Evolutionary conservation across 2,329 filamentous ascomycete genomes (phyloP).

Genomic region (Arachnomyces sp.): DNA sequence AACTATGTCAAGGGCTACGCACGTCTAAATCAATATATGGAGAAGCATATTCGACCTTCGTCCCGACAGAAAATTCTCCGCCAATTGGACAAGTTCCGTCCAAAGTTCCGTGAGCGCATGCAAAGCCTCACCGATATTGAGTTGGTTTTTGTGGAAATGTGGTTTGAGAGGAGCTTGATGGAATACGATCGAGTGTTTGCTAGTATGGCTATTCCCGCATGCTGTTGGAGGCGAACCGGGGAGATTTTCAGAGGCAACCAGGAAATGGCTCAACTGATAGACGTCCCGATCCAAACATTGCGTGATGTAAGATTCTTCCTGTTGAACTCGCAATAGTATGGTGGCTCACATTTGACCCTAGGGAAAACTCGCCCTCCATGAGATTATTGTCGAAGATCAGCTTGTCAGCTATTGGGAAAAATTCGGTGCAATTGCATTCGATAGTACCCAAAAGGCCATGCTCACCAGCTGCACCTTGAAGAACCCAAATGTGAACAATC

Average conservation of each 20-base stretch:
- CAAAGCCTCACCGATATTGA: constrained; percentile 89
- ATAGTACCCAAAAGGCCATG: constrained; percentile 86
- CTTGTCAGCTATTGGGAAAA: constrained; percentile 98
- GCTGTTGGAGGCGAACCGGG: constrained; percentile 91
- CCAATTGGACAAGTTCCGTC: constrained; percentile 85
- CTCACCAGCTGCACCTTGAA: constrained; percentile 89
- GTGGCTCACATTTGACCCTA: constrained; percentile 29
- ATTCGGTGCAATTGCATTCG: constrained; percentile 95
- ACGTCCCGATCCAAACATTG: constrained; percentile 81
- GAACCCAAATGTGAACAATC: constrained; percentile 63
- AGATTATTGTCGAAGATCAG: constrained; percentile 91
- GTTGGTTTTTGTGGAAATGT: constrained; percentile 93
- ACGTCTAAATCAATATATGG: constrained; percentile 82
- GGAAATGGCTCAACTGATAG: constrained; percentile 95
- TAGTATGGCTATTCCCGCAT: constrained; percentile 96
- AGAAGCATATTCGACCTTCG: constrained; percentile 70
- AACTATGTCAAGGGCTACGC: constrained; percentile 98
- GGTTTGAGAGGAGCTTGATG: constrained; percentile 94
- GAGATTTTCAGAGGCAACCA: constrained; percentile 98
- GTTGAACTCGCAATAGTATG: constrained; percentile 4
- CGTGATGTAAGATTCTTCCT: constrained; percentile 63
- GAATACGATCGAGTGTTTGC: constrained; percentile 98
- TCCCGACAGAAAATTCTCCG: constrained; percentile 87
- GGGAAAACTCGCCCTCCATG: constrained; percentile 91
- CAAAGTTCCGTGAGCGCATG: constrained; percentile 92